Evolutionary conservation across 2,329 filamentous ascomycete genomes (phyloP), one percentile per base, ranked within the genome.

Genomic region (Clonostachys solani): DNA sequence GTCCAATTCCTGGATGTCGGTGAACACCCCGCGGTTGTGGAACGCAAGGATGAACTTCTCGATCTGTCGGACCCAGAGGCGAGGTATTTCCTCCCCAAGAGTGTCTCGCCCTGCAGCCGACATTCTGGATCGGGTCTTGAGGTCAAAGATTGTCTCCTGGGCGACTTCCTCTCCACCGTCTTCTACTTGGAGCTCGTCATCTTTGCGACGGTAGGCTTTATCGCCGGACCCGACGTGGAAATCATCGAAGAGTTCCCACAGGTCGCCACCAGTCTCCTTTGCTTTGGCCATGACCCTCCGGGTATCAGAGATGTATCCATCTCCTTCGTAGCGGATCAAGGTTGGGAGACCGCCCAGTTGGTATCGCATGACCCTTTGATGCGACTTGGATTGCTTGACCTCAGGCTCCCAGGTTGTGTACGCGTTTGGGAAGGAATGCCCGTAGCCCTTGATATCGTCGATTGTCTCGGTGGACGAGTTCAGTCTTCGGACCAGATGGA

Each of bases 351-450:
- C 75, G 0, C 69, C 80, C 53, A 89, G 80, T 0, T 64, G 50
- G 50, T 87, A 88, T 4, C 64, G 62, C 1, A 88, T 54, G 8
- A 88, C 56, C 2, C 84, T 71, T 56, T 89, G 83, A 50, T 89
- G 81, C 0, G 80, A 81, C 2, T 63, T 64, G 0, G 83, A 87
- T 0, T 71, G 68, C 42, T 68, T 71, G 1, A 81, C 75, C 1
- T 71, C 71, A 0, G 54, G 12, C 10, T 78, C 75, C 83, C 84
- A 88, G 0, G 71, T 79, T 0, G 86, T 89, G 55, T 87, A 83
- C 1, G 71, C 70, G 43, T 87, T 81, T 0, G 81, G 81, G 52
- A 89, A 89, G 0, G 79, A 74, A 53, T 88, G 83, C 0, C 84
- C 84, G 53, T 73, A 87, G 0, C 85, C 86, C 15, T 54, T 54